phyloP scores from a whole-genome alignment of 1,284 basidiomycete species.

The Somion occarium region DNA sequence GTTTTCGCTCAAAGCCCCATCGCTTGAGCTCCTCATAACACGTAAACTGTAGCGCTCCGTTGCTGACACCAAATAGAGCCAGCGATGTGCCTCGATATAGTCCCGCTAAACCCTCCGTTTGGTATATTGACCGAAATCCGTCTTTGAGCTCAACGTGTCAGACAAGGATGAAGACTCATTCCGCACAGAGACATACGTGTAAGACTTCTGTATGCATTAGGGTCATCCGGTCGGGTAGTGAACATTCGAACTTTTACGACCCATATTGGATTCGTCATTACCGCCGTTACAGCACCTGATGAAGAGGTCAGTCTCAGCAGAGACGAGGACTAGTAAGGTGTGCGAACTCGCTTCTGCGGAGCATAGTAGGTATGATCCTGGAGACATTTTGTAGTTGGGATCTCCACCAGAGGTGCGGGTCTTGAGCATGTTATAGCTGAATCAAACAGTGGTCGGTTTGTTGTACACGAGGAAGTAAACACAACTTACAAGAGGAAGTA shows the following conservation, averaged over 20 bases:
- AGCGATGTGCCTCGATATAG: slow-evolving; percentile 87
- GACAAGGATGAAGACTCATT: neutral
- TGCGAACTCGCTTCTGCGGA: slow-evolving; percentile 93
- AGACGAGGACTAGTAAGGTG: slow-evolving; percentile 5
- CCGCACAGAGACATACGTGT: slow-evolving; percentile 53
- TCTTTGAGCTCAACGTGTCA: slow-evolving; percentile 41
- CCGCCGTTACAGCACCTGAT: slow-evolving; percentile 84
- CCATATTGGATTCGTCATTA: slow-evolving; percentile 98
- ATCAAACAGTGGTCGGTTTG: neutral
- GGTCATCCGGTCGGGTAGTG: slow-evolving; percentile 66
- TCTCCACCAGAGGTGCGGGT: slow-evolving; percentile 61
- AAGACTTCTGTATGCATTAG: slow-evolving; percentile 72
- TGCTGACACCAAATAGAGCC: slow-evolving; percentile 91
- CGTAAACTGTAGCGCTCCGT: slow-evolving; percentile 96
- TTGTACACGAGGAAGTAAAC: no score
- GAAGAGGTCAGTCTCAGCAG: slow-evolving; percentile 12
- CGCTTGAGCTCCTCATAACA: slow-evolving; percentile 95
- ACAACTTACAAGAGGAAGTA: slow-evolving; percentile 93
- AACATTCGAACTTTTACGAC: slow-evolving; percentile 98
- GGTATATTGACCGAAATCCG: slow-evolving; percentile 67
- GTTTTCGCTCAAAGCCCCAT: slow-evolving; percentile 79
- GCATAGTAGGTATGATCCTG: slow-evolving; percentile 82
- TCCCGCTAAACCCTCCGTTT: slow-evolving; percentile 75
- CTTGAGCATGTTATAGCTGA: slow-evolving; percentile 96
- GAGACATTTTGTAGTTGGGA: slow-evolving; percentile 57